Conservation (phyloP, 805 yeast genomes). For the Yarrowia sp. region DNA sequence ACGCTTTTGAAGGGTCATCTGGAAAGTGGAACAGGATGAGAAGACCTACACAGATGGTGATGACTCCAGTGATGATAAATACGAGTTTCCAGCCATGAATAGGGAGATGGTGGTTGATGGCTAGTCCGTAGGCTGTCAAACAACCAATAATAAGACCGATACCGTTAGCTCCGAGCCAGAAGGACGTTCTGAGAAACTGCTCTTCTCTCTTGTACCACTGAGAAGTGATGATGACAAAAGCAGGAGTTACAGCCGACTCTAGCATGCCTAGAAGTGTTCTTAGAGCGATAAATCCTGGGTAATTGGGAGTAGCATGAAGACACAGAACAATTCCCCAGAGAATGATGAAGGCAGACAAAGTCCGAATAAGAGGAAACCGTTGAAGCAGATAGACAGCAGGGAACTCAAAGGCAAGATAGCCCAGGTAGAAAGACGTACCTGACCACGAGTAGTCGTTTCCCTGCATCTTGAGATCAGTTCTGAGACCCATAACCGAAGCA, state of each 20-base stretch:
- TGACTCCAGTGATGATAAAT: slow-evolving; percentile 3
- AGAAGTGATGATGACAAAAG: slow-evolving; percentile 1
- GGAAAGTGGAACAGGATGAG: background rate
- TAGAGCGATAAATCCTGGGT: slow-evolving; percentile 1
- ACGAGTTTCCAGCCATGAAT: slow-evolving; percentile 12
- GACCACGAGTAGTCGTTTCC: slow-evolving; percentile 7
- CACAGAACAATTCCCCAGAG: background rate
- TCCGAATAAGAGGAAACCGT: background rate
- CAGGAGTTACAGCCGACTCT: background rate
- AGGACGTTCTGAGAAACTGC: background rate
- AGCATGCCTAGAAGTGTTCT: background rate
- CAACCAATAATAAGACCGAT: background rate
- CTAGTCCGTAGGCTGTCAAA: background rate
- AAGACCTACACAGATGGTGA: background rate
- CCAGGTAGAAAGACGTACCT: background rate
- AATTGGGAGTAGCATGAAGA: slow-evolving; percentile 5
- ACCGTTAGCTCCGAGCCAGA: slow-evolving; percentile 12
- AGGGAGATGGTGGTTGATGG: background rate
- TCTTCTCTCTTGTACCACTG: slow-evolving; percentile 10
- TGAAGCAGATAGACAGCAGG: background rate
- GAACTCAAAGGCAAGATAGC: background rate
- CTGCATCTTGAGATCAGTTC: background rate
- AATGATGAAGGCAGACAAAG: background rate
- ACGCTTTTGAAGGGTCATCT: background rate
- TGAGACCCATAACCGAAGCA: background rate